Conservation (phyloP, 1,284 basidiomycete genomes). For the Vanrija humicola region DNA sequence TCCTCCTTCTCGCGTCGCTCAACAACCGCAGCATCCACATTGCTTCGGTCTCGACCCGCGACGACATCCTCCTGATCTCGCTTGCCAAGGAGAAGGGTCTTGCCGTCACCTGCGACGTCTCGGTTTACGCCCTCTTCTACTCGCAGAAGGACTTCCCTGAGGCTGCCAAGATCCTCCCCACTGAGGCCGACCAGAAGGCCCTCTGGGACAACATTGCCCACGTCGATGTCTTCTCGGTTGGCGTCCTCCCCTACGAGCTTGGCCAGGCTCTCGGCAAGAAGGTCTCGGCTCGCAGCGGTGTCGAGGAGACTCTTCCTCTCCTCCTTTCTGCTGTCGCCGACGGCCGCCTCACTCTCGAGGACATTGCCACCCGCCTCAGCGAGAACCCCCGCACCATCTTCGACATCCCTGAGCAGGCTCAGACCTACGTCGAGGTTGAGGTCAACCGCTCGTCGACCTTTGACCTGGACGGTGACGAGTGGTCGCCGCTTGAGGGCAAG, state of each 20-base stretch:
- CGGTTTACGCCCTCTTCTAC: constrained; percentile 91
- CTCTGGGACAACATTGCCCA: constrained; percentile 82
- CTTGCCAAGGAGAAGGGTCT: constrained; percentile 92
- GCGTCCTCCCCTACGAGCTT: constrained; percentile 74
- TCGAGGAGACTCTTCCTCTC: constrained; percentile 83
- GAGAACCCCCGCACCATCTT: constrained; percentile 94
- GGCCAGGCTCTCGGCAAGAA: constrained; percentile 64
- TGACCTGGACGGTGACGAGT: constrained; percentile 53
- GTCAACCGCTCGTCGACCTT: constrained; percentile 71
- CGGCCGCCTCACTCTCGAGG: constrained; percentile 75
- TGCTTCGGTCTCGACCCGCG: constrained; percentile 82
- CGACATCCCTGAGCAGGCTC: constrained; percentile 75
- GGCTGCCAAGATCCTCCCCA: constrained; percentile 64
- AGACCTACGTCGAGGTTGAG: constrained; percentile 91
- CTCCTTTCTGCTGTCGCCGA: constrained; percentile 81
- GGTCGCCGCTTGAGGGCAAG: constrained; percentile 79
- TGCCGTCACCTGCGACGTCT: constrained; percentile 94
- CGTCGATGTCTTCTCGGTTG: constrained; percentile 91
- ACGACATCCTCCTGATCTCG: constrained; percentile 86
- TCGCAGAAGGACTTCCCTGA: constrained; percentile 68
- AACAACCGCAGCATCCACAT: constrained; percentile 88
- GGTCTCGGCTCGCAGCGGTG: constrained; percentile 70
- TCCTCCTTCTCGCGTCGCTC: constrained; percentile 87
- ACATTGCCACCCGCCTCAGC: constrained; percentile 73
- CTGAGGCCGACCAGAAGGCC: constrained; percentile 71